Conservation (phyloP, 176 grass and related monocot genomes). For the Bolboschoenus planiculmis region DNA sequence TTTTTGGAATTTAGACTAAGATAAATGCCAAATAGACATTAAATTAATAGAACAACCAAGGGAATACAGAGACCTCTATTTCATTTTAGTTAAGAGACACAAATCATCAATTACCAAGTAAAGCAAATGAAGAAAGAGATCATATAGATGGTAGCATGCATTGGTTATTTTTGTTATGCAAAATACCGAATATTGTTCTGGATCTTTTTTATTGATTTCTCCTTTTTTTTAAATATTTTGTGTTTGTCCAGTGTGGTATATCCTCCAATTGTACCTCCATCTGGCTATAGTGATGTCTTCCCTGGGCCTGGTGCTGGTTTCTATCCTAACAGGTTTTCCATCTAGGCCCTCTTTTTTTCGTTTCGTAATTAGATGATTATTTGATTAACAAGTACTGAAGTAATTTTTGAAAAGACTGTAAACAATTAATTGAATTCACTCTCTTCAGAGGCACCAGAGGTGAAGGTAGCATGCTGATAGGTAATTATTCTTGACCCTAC, state of each 20-base stretch:
- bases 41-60: no score
- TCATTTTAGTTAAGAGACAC: neutral
- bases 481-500: slow-evolving; percentile 31
- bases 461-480: slow-evolving; percentile 72
- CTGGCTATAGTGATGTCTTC: slow-evolving; percentile 57
- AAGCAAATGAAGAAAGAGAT: neutral
- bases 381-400: neutral
- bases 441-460: slow-evolving; percentile 47
- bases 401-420: neutral
- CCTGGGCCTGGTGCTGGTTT: slow-evolving; percentile 74
- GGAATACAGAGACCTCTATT: no score
- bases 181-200: neutral
- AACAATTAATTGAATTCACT: slow-evolving; percentile 14
- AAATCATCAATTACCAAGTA: neutral
- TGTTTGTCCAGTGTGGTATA: slow-evolving; percentile 40
- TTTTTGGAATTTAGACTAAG: neutral
- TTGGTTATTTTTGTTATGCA: neutral
- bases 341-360: neutral
- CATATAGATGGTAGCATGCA: neutral
- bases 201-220: slow-evolving; percentile 8
- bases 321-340: slow-evolving; percentile 60
- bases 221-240: slow-evolving; percentile 8
- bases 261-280: slow-evolving; percentile 44
- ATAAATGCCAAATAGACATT: neutral
- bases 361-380: neutral